Base-by-base conservation (phyloP, 2,329 filamentous ascomycete genomes). In the Fusarium euwallaceae region DNA sequence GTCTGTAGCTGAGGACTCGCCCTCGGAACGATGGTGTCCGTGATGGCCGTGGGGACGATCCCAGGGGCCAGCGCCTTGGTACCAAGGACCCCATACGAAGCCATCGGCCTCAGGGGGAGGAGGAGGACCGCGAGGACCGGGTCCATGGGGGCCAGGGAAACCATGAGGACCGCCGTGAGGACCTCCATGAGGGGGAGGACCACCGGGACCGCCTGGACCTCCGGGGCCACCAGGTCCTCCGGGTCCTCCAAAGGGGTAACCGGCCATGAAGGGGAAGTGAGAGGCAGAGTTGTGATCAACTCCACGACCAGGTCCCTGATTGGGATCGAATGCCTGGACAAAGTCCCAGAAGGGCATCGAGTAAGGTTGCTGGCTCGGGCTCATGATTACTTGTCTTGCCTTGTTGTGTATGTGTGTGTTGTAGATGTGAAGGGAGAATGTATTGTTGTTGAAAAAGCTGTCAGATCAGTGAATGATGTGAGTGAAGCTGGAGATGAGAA, bases 231-330 rank as follows among this genome's bases (percentile, higher is more conserved):
- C 59, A 36, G 69, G 60, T 41, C 62, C 67, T 7, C 60, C 70
- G 20, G 76, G 76, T 12, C 69, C 72, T 48, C 73, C 75, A 67
- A 83, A 84, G 32, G 83, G 82, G 63, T 84, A 84, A 27, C 81
- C 82, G 1, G 77, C 66, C 41, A 78, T 78, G 63, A 80, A 80
- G 62, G 61, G 69, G 53, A 76, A 71, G 65, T 72, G 74, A 34
- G 78, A 66, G 37, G 75, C 77, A 61, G 75, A 78, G 41, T 79
- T 75, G 70, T 84, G 83, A 67, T 86, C 85, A 64, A 85, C 81
- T 56, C 84, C 83, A 20, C 79, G 78, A 48, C 84, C 83, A 39
- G 80, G 74, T 48, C 66, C 65, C 43, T 77, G 76, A 48, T 76
- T 78, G 24, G 81, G 80, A 68, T 82, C 80, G 36, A 83, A 71